A percentile compares a stretch with the other conserved stretches of the same genome.
Evolutionary conservation across 73 alveolate species (phyloP).

Genomic region (Tetrahymena thermophila): DNA sequence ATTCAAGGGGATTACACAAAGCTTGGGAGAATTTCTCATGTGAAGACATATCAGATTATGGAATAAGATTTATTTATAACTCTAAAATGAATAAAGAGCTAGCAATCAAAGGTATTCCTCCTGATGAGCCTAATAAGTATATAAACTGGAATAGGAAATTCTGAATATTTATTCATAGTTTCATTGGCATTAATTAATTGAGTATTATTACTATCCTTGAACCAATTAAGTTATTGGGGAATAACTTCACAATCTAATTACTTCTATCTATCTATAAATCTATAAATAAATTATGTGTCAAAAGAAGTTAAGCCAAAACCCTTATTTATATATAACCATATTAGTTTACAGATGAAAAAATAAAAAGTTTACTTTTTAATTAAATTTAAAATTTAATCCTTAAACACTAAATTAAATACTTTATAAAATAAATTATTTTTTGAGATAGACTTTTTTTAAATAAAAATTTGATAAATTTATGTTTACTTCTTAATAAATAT

Average conservation of each 20-base stretch:
- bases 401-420: too few relatives aligned
- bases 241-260: neutral
- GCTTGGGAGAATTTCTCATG: neutral
- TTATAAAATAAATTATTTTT: too few relatives aligned
- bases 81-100: neutral
- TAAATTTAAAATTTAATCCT: too few relatives aligned
- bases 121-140: neutral
- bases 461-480: too few relatives aligned
- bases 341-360: neutral
- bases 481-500: too few relatives aligned
- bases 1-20: neutral
- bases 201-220: neutral
- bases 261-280: neutral
- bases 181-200: neutral
- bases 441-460: too few relatives aligned
- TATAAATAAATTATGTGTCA: neutral
- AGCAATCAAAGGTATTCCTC: neutral
- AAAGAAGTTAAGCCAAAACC: neutral
- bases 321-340: neutral
- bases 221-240: neutral
- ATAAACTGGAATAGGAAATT: neutral
- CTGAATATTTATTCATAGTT: neutral
- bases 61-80: neutral
- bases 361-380: neutral
- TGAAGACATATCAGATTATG: neutral